Base-by-base conservation (phyloP, 2,329 filamentous ascomycete genomes). In the Xylogone sp. region DNA sequence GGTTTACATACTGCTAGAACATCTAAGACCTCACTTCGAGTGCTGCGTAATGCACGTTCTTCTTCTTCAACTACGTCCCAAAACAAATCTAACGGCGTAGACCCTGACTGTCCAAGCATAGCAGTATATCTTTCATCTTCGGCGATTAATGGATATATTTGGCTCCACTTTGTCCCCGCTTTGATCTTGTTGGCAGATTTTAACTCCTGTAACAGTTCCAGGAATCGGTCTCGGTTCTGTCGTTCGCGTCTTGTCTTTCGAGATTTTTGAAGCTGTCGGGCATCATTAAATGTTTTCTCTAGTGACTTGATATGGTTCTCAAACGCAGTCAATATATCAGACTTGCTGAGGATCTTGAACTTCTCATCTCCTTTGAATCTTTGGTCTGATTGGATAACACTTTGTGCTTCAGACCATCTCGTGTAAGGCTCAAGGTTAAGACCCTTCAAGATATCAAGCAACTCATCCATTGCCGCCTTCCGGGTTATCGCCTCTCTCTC, bases 31-130 rank as follows among this genome's bases (percentile, higher is more conserved):
- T 91, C 84, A 65, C 94, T 95, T 55, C 90, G 81, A 46, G 87
- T 86, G 46, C 83, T 85, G 55, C 92, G 86, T 45, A 97, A 75
- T n/a, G 86, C 84, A 52, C 88, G 84, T 65, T 99, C 93, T 68
- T 97, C 91, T 68, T 96, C 91, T 68, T 97, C 94, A 21, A 97
- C 79, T 45, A 92, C 76, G 67, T 99, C 94, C 90, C 93, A 97
- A 74, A 99, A 97, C 6, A 99, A 76, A 63, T 97, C 91, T 58
- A 96, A 79, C 13, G 94, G 90, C 3, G 83, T 88, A 3, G 92
- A 96, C 51, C 93, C 92, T 53, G 81, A 72, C 65, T 95, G 90
- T 48, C 91, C 92, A 53, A 92, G 80, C 77, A 96, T 90, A 57
- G 83, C 84, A 61, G 77, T 79, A 70, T 96, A 97, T 59, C 92